phyloP scores from a whole-genome alignment of 1,284 basidiomycete genomes.

The Prillingera fragicola region DNA sequence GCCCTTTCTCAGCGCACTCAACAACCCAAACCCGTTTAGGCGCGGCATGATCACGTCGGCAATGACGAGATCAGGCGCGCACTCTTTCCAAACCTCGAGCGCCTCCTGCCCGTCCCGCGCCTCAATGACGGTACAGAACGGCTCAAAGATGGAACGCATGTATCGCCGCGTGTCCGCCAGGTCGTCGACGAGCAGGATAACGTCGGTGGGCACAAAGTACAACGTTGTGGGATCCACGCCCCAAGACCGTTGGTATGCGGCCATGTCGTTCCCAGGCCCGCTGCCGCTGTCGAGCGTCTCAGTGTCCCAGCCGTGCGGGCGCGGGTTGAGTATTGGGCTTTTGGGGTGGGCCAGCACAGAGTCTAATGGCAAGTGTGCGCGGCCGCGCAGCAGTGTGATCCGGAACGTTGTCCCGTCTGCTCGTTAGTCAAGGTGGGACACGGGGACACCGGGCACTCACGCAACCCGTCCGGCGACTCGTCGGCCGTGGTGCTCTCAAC shows the following conservation, averaged over 20 bases:
- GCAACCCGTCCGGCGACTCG: constrained; percentile 28
- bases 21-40: constrained; percentile 34
- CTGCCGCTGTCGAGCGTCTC: too few species aligned
- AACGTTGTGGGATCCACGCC: constrained; percentile 38
- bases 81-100: constrained; percentile 29
- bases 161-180: constrained; percentile 36
- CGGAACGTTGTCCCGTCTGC: too few species aligned
- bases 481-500: constrained; percentile 36
- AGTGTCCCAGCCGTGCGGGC: too few species aligned
- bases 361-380: too few species aligned
- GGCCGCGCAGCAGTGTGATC: too few species aligned
- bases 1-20: constrained; percentile 18
- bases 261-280: too few species aligned
- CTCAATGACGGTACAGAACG: constrained; percentile 44
- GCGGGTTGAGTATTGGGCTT: too few species aligned
- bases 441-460: too few species aligned
- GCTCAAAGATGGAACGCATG: constrained; percentile 37
- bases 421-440: too few species aligned
- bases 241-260: too few species aligned
- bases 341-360: too few species aligned
- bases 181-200: constrained; percentile 43
- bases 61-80: constrained; percentile 37
- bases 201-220: constrained; percentile 42
- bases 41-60: constrained; percentile 50
- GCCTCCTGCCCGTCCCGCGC: constrained; percentile 47